Conservation (phyloP, 768 basidiomycete genomes). For the Gelatoporia subvermispora region DNA sequence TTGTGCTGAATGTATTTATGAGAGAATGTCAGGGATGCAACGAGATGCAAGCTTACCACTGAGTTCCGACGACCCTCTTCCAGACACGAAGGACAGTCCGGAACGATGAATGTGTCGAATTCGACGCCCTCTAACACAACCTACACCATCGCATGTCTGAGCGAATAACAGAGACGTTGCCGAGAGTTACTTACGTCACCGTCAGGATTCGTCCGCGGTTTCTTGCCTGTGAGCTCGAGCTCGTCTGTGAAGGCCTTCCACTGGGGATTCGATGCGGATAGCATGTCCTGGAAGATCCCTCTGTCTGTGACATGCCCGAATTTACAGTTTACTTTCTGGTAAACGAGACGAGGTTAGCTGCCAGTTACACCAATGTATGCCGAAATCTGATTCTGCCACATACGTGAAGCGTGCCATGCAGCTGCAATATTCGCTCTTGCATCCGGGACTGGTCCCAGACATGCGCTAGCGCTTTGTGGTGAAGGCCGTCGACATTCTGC, state of each 20-base stretch:
- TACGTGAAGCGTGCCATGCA: constrained; percentile 88
- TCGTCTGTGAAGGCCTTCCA: constrained; percentile 73
- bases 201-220: constrained; percentile 84
- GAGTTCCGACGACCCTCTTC: constrained; percentile 55
- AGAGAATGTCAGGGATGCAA: background rate
- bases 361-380: background rate
- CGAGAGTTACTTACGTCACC: constrained; percentile 63
- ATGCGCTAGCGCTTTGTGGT: constrained; percentile 66
- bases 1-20: constrained; percentile 51
- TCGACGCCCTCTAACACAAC: constrained; percentile 76
- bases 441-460: constrained; percentile 35
- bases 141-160: constrained; percentile 31
- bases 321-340: constrained; percentile 71
- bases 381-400: constrained; percentile 19
- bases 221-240: constrained; percentile 49
- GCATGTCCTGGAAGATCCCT: constrained; percentile 64
- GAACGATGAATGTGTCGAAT: constrained; percentile 75
- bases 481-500: constrained; percentile 93
- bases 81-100: constrained; percentile 68
- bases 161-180: background rate
- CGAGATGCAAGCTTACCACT: background rate
- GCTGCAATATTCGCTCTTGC: constrained; percentile 58
- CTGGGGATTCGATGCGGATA: constrained; percentile 69
- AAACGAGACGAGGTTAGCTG: background rate
- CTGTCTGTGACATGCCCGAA: constrained; percentile 67